Base-by-base conservation (phyloP, 257 asterid species). In the Fraxinus americana region DNA sequence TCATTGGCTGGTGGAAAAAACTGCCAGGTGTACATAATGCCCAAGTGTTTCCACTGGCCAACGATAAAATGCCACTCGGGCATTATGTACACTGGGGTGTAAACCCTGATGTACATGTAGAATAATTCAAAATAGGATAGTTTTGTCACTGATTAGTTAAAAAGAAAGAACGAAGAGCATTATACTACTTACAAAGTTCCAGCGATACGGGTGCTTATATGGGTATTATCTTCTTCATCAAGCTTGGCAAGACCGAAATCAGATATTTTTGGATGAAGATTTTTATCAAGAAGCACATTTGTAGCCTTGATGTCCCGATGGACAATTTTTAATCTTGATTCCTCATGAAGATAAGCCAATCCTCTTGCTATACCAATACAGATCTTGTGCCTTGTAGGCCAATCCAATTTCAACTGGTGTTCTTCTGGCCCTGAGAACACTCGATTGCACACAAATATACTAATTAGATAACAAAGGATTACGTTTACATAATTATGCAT, bases 191-290 rank as follows among this genome's bases (percentile, higher is more conserved):
- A 89, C 92, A 72, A 85, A 76, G 92, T 89, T 80, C 92, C 92
- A 45, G 92, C 92, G 27, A 89, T 39, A 7, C 92, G 90, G 35
- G 92, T 89, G 82, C 88, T 89, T 75, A 88, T 88, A 77, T 88
- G 92, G 36, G 92, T 86, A 48, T 88, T 86, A 48, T 86, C 92
- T 73, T 88, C 92, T 67, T 86, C 92, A 48, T 88, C 86, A 21
- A 88, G 92, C 83, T 86, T 88, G 43, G 92, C 92, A 30, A 88
- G 88, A 35, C 92, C 92, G 13, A 88, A 88, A 74, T 88, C 92
- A 72, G 92, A 86, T 75, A 88, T 88, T 43, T 88, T 88, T 7
- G 92, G 88, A 16, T 70, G 35, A 9, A 88, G 83, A 72, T 86
- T 71, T 17, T 83, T 76, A 78, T 88, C 92, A 68, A 88, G 92